These are phyloP conservation scores for Aspergillus aculeatinus DNA, from an alignment of 2,329 filamentous ascomycete species.

Conservation along the genomic window DNA sequence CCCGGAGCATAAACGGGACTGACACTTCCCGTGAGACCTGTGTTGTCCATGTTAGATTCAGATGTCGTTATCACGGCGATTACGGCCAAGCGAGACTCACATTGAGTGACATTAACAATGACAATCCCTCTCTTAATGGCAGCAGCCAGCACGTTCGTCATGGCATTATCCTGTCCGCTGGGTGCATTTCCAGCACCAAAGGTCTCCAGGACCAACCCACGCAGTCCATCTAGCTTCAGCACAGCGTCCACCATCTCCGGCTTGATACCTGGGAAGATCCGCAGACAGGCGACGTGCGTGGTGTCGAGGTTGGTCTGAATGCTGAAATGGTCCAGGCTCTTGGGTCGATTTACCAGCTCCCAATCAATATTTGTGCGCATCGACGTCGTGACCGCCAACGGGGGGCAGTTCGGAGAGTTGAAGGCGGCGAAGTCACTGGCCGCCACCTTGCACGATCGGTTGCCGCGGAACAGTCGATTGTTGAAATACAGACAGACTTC, in stretches of 20 bases:
- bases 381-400: conserved; percentile 77
- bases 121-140: conserved; percentile 79
- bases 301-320: conserved; percentile 76
- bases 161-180: conserved; percentile 72
- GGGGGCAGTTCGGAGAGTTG: conserved; percentile 79
- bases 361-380: conserved; percentile 79
- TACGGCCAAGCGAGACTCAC: conserved; percentile 51
- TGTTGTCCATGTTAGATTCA: conserved; percentile 18
- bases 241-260: conserved; percentile 92
- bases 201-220: conserved; percentile 82
- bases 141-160: conserved; percentile 73
- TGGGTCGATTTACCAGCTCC: conserved; percentile 73
- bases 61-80: conserved; percentile 34
- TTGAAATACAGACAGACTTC: conserved; percentile 95
- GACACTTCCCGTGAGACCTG: conserved; percentile 65
- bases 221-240: conserved; percentile 70
- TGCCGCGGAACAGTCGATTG: conserved; percentile 84
- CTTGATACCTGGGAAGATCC: conserved; percentile 88
- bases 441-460: conserved; percentile 83
- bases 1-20: conserved; percentile 76
- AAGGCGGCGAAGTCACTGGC: conserved; percentile 86
- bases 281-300: conserved; percentile 82
- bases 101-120: conserved; percentile 90
- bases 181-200: conserved; percentile 93
- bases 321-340: conserved; percentile 69